Evolutionary conservation across 768 basidiomycete species (phyloP), one percentile per base, ranked within the genome.

Genomic region (Russula emetica): DNA sequence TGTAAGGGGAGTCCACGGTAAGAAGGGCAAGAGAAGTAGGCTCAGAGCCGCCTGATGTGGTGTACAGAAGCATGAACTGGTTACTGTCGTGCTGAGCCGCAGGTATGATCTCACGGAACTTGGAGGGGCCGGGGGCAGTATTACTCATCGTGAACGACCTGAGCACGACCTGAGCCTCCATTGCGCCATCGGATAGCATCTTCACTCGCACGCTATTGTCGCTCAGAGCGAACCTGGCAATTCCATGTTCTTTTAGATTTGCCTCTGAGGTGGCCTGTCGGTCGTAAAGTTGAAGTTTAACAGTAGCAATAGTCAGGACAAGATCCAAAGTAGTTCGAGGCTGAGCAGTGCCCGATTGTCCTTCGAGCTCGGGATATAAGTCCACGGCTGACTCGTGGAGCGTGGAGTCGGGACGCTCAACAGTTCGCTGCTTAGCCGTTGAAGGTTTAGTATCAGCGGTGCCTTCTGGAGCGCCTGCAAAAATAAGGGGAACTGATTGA

Each of bases 51-150:
- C 88, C 86, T 13, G 92, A 81, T 67, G 82, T 82, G 2, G 91
- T 91, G 74, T 91, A 98, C 36, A 97, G 82, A 20, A 97, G 72
- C 92, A 96, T 97, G 72, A 98, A 88, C 70, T 97, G 93, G 64
- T 95, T 94, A 56, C 90, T 79, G 63, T 87, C 83, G 69, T 97
- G 93, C 61, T 86, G 83, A 16, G 92, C 89, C 6, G 94, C 87
- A 14, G 97, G 96, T 65, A 99, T 91, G 61, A 99, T 94, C 74
- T 98, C 95, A 47, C 94, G 84, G 78, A 94, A 98, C 70, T 83
- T 87, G 28, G 92, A 90, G 53, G 79, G 78, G 8, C 92, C 92
- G 0, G 90, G 83, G 58, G 88, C 81, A 2, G 87, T 98, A 72
- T 96, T 95, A 73, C 83, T 86, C 80, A 98, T 88, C 0, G 93